These are phyloP conservation scores for Colletotrichum filicis DNA, from an alignment of 2,329 filamentous ascomycete genomes.

Conservation along the genomic window DNA sequence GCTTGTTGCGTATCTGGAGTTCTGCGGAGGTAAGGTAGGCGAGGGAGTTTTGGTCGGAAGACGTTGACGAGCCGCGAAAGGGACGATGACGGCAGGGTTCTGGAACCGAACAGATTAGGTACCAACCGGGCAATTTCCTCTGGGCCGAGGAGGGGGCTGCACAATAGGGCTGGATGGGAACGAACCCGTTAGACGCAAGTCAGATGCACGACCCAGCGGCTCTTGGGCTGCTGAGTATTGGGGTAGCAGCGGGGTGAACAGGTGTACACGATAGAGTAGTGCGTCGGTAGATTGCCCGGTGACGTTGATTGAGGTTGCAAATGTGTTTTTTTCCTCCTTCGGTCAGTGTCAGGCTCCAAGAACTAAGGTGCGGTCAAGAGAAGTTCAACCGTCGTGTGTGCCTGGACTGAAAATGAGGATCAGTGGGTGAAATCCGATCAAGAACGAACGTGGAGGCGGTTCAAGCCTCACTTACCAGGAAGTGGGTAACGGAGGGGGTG, in stretches of 20 bases:
- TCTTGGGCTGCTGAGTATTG: slow-evolving; percentile 8
- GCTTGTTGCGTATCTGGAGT: slow-evolving; percentile 6
- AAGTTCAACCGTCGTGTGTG: slow-evolving; percentile 20
- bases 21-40: neutral
- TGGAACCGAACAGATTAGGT: slow-evolving; percentile 20
- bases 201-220: slow-evolving; percentile 30
- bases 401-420: slow-evolving; percentile 1
- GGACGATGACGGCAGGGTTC: slow-evolving; percentile 10
- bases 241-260: slow-evolving; percentile 1
- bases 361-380: slow-evolving; percentile 14
- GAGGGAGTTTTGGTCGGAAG: slow-evolving; percentile 1
- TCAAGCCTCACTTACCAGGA: slow-evolving; percentile 31
- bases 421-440: slow-evolving; percentile 21
- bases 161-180: slow-evolving; percentile 31
- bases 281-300: neutral
- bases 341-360: slow-evolving; percentile 15
- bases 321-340: neutral
- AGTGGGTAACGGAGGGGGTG: slow-evolving; percentile 32
- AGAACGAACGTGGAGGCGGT: slow-evolving; percentile 16
- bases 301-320: slow-evolving; percentile 17
- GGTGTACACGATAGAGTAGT: neutral
- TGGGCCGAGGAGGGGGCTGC: slow-evolving; percentile 16
- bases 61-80: neutral
- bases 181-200: slow-evolving; percentile 31
- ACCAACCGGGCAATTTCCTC: slow-evolving; percentile 24